Base-by-base conservation (phyloP, 768 basidiomycete genomes). In the Brasilioporus rufonigricans region DNA sequence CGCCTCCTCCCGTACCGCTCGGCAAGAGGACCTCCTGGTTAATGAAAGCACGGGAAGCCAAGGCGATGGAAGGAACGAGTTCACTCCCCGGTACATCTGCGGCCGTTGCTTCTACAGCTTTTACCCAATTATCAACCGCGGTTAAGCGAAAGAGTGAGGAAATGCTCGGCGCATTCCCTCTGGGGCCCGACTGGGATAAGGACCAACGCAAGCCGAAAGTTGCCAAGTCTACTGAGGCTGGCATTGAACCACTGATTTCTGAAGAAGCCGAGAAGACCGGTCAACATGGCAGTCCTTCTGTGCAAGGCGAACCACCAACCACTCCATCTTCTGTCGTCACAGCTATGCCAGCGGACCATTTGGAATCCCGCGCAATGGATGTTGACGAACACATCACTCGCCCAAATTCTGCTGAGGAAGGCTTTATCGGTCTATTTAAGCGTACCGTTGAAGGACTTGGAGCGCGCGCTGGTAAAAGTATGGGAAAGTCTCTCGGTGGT, bases 21-120 rank as follows among this genome's bases (percentile, higher is more conserved):
- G 82, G 81, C 3, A 90, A 88, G 62, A 82, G 89, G 31, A 87
- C 87, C 10, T 91, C 90, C 4, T 91, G 90, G 90, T 69, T 92
- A 50, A 82, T 81, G 70, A 89, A 88, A 62, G 90, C 85, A 14
- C 77, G 89, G 33, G 87, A 89, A 63, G 84, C 78, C 24, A 87
- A 86, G 59, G 86, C 86, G 18, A 71, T 83, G 64, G 89, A 89
- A 63, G 67, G 62, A 39, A 73, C 73, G 12, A 62, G 61, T 27
- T 53, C 80, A 71, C 60, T 68, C 27, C 50, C 67, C 26, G 46
- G 55, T 21, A 48, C 60, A 31, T 48, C 56, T 40, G 24, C 48
- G 9, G 45, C 35, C 21, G 27, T 41, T n/a, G 33, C 39, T 21
- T 44, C 58, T 35, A n/a, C 41, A 29, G 18, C 49, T 36, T 27